These are phyloP conservation scores for Ceratocystis cubensis DNA, from an alignment of 2,329 filamentous ascomycete species.

Conservation along the genomic window DNA sequence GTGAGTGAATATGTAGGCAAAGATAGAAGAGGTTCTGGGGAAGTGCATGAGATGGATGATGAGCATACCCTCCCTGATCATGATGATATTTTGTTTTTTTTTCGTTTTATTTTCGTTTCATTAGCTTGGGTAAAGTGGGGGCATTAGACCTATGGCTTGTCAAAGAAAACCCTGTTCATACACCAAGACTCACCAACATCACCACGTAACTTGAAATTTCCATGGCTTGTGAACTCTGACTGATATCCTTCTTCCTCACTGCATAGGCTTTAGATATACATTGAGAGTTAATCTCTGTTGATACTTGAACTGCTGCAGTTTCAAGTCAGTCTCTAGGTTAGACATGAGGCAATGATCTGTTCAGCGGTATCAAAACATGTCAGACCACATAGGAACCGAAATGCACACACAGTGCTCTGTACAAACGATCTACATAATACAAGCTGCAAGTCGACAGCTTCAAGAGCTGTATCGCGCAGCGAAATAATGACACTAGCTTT, in stretches of 20 bases:
- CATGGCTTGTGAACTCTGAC: conserved; percentile 1
- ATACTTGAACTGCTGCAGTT: neutral
- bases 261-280: conserved; percentile 15
- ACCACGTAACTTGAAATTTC: conserved; percentile 4
- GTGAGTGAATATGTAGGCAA: neutral
- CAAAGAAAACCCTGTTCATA: conserved; percentile 7
- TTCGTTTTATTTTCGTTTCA: conserved; percentile 3
- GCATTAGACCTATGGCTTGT: conserved; percentile 8
- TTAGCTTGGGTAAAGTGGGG: conserved; percentile 1
- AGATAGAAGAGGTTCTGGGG: neutral
- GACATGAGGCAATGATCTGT: neutral
- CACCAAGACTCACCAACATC: neutral
- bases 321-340: neutral
- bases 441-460: neutral
- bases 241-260: conserved; percentile 10
- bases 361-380: neutral
- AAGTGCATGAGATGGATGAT: neutral
- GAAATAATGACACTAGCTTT: neutral
- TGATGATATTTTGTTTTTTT: conserved; percentile 14
- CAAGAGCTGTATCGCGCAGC: neutral
- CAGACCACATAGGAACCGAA: neutral
- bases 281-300: neutral
- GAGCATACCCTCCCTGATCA: conserved; percentile 4
- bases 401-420: neutral
- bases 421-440: neutral